Percentiles rank a stretch among this genome's conserved stretches.
phyloP scores from a whole-genome alignment of 495 filamentous ascomycete species.

The Friedmanniomyces simplex region DNA sequence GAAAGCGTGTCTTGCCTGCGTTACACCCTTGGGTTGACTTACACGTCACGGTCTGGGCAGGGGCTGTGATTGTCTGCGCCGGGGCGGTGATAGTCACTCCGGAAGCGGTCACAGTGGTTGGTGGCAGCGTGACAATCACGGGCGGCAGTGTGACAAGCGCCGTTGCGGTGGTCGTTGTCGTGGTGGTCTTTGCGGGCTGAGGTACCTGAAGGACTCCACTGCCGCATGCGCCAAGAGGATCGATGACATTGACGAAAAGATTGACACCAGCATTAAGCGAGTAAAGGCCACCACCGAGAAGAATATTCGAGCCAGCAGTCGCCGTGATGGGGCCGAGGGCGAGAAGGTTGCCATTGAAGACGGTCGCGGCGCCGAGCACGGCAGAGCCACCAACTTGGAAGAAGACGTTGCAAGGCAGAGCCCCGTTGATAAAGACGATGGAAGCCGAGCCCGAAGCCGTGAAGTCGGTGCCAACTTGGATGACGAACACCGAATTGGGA shows the following conservation, averaged over 20 bases:
- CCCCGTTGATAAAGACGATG: background rate
- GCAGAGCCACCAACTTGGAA: background rate
- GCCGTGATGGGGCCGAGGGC: background rate
- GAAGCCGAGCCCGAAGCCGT: background rate
- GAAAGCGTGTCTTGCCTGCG: too few species aligned
- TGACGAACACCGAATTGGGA: background rate
- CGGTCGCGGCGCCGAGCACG: background rate
- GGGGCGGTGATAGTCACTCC: too few species aligned
- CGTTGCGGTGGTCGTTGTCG: too few species aligned
- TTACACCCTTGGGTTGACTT: too few species aligned
- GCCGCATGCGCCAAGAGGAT: background rate
- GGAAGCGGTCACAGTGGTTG: too few species aligned
- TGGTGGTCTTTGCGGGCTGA: too few species aligned
- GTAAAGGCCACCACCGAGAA: background rate
- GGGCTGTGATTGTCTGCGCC: too few species aligned
- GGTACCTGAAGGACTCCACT: background rate
- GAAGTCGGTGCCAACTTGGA: background rate
- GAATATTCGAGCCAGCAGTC: background rate
- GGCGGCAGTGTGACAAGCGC: too few species aligned
- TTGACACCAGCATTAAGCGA: background rate
- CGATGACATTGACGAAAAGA: background rate
- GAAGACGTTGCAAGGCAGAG: background rate
- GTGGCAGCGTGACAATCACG: too few species aligned
- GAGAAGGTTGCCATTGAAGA: background rate
- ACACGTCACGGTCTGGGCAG: too few species aligned